Conservation (phyloP, 257 asterid genomes). For the Rubia yunnanensis region DNA sequence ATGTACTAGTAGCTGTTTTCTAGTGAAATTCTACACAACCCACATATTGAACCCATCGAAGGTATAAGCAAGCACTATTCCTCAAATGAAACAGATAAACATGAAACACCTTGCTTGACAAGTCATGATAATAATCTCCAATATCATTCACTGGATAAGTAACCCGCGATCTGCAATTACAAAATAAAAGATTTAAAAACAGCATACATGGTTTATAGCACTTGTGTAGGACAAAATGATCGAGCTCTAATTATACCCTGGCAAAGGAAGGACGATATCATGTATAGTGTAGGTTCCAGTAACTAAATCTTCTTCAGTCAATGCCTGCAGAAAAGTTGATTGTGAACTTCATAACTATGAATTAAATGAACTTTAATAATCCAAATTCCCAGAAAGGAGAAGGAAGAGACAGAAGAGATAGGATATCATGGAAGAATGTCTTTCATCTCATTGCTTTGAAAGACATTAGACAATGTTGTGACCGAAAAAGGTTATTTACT, state of each 20-base stretch:
- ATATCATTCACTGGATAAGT: slow-evolving; percentile 71
- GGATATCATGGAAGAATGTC: neutral
- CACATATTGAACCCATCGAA: neutral
- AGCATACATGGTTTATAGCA: slow-evolving; percentile 3
- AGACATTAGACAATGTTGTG: neutral
- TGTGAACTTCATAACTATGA: slow-evolving; percentile 6
- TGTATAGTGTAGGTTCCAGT: slow-evolving; percentile 57
- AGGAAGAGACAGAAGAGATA: neutral
- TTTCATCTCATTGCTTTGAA: neutral
- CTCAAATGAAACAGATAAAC: slow-evolving; percentile 7
- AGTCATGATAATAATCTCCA: slow-evolving; percentile 56
- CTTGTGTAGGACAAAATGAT: slow-evolving; percentile 8
- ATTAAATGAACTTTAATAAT: neutral
- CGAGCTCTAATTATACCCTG: slow-evolving; percentile 51
- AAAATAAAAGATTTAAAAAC: slow-evolving; percentile 9
- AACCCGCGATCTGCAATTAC: slow-evolving; percentile 68
- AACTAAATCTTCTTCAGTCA: slow-evolving; percentile 61
- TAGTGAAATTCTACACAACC: neutral
- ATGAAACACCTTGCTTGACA: slow-evolving; percentile 61
- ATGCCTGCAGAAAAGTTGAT: slow-evolving; percentile 35
- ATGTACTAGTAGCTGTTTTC: neutral
- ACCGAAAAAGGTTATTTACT: neutral
- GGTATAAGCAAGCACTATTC: neutral
- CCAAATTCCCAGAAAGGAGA: neutral
- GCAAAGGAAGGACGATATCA: slow-evolving; percentile 88